A percentile compares a stretch with the other conserved stretches of the same genome.
Evolutionary conservation across 352 stramenopile species (phyloP).

Genomic region (Phytophthora aleatoria): DNA sequence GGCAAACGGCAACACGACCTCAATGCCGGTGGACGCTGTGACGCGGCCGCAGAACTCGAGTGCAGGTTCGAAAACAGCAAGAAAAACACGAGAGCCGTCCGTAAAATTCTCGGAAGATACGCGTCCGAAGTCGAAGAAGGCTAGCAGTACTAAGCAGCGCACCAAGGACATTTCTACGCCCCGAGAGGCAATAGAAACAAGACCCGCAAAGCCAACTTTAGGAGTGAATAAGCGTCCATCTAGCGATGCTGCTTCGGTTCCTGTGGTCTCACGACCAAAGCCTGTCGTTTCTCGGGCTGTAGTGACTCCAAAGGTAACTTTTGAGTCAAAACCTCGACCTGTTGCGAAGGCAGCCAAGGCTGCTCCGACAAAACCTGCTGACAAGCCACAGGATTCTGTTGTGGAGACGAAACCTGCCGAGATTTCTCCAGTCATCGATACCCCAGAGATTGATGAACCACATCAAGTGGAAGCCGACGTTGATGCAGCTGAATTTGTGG

Average conservation of each 20-base stretch:
- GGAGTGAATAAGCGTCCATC: constrained; percentile 11
- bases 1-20: constrained; percentile 34
- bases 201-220: constrained; percentile 18
- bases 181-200: constrained; percentile 16
- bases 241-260: constrained; percentile 4
- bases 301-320: constrained; percentile 8
- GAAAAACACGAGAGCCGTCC: constrained; percentile 10
- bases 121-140: constrained; percentile 21
- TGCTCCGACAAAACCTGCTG: neutral
- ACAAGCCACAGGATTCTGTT: constrained; percentile 1
- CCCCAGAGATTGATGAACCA: constrained; percentile 1
- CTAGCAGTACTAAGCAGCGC: constrained; percentile 19
- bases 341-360: constrained; percentile 18
- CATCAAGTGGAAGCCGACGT: neutral
- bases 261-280: constrained; percentile 18
- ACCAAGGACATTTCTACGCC: constrained; percentile 14
- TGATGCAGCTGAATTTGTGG: neutral
- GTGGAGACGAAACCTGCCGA: neutral
- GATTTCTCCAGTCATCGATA: neutral
- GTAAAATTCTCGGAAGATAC: constrained; percentile 16
- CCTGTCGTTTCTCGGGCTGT: constrained; percentile 11
- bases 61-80: constrained; percentile 7
- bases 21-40: constrained; percentile 8
- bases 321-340: constrained; percentile 16
- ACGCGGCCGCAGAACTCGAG: constrained; percentile 11